A percentile compares a stretch with the other conserved stretches of the same genome.
Conservation (phyloP, 257 asterid species). For the Capsicum baccatum region DNA sequence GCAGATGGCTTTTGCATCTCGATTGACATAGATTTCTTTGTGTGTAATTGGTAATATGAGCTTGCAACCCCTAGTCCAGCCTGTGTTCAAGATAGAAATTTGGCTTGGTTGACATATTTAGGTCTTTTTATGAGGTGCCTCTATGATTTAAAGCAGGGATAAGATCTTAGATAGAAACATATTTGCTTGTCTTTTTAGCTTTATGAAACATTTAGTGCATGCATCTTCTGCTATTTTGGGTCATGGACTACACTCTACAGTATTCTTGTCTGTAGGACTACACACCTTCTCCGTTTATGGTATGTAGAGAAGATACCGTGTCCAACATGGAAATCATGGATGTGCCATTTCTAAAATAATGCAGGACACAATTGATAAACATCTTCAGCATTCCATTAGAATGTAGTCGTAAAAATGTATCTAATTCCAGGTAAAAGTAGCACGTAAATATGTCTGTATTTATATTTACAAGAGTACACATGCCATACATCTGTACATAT, state of each 20-base stretch:
- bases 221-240: constrained; percentile 23
- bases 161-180: constrained; percentile 6
- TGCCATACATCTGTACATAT: neutral
- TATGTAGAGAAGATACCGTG: neutral
- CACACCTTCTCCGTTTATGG: constrained; percentile 19
- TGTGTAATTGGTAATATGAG: neutral
- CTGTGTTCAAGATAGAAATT: neutral
- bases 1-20: neutral
- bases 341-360: neutral
- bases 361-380: constrained; percentile 2
- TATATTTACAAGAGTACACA: neutral
- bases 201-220: neutral
- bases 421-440: constrained; percentile 5
- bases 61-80: neutral
- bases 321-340: neutral
- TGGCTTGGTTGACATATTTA: neutral
- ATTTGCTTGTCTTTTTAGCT: neutral
- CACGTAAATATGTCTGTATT: neutral
- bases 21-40: constrained; percentile 4
- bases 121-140: constrained; percentile 1
- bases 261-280: neutral
- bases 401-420: neutral
- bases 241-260: neutral
- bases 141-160: neutral
- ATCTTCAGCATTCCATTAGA: neutral